These are phyloP conservation scores for Saccharomycopsis microspora DNA, from an alignment of 805 yeast genomes.

Conservation along the genomic window DNA sequence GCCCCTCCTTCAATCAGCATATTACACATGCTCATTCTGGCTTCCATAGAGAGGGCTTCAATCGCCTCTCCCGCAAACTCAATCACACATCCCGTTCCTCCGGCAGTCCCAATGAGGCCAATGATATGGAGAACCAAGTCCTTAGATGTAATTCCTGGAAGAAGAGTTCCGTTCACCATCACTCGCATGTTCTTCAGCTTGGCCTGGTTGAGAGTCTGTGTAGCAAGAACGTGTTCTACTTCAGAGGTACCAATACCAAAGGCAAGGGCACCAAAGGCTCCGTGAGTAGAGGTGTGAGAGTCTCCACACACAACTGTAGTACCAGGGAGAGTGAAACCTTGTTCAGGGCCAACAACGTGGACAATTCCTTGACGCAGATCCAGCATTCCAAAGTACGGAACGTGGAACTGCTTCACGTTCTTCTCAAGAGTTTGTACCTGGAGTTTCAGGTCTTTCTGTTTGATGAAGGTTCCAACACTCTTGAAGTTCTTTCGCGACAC, in stretches of 20 bases:
- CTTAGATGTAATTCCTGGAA: conserved; percentile 89
- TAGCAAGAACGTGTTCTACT: conserved; percentile 97
- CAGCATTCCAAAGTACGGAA: conserved; percentile 89
- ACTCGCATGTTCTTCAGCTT: conserved; percentile 96
- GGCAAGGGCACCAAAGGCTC: conserved; percentile 96
- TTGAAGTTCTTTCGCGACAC: conserved; percentile 70
- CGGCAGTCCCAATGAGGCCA: conserved; percentile 97
- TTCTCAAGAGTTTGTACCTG: conserved; percentile 90
- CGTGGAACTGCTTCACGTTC: conserved; percentile 81
- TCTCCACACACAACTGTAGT: conserved; percentile 99
- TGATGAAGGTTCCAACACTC: conserved; percentile 66
- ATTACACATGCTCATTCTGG: conserved; percentile 98
- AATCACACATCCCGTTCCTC: conserved; percentile 96
- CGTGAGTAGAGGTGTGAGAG: conserved; percentile 97
- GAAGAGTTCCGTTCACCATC: conserved; percentile 69
- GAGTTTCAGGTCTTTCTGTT: conserved; percentile 82
- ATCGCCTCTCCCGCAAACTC: conserved; percentile 97
- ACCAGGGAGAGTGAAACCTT: conserved; percentile 97
- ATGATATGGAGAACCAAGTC: conserved; percentile 91
- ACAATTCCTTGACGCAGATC: conserved; percentile 97
- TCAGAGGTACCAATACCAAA: conserved; percentile 99
- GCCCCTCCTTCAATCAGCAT: conserved; percentile 99
- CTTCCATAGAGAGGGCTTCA: conserved; percentile 85
- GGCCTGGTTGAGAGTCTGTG: conserved; percentile 90
- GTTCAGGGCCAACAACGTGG: conserved; percentile 98